These are phyloP conservation scores for Penicillium sumatraense DNA, from an alignment of 2,329 filamentous ascomycete genomes.

Conservation along the genomic window DNA sequence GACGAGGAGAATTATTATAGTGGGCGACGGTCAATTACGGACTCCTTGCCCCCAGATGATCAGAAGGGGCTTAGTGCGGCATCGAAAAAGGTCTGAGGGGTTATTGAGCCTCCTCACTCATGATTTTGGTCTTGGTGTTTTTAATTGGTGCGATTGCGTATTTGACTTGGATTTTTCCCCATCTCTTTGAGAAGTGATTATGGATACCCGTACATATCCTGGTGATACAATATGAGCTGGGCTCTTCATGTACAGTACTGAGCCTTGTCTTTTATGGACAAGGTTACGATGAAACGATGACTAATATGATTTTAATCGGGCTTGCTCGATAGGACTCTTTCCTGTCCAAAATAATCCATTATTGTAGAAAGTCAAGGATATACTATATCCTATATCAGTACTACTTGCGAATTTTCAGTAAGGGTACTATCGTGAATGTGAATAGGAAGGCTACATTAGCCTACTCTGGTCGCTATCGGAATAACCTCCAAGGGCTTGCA, in stretches of 20 bases:
- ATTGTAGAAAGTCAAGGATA: no score
- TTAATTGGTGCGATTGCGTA: background rate
- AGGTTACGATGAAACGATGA: constrained; percentile 16
- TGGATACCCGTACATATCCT: constrained; percentile 1
- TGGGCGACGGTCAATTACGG: constrained; percentile 14
- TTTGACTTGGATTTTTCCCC: constrained; percentile 5
- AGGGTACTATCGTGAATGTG: no score
- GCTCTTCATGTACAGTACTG: background rate
- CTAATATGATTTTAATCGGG: constrained; percentile 7
- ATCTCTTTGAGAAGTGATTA: background rate
- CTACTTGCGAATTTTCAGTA: no score
- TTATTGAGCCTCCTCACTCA: background rate
- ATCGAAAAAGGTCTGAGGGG: constrained; percentile 16
- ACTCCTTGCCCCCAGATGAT: constrained; percentile 19
- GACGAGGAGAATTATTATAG: constrained; percentile 26
- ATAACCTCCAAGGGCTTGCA: no score
- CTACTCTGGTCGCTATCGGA: no score
- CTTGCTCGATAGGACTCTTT: background rate
- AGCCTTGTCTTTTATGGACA: background rate
- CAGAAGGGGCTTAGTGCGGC: constrained; percentile 28
- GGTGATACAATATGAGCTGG: background rate
- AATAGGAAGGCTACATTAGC: no score
- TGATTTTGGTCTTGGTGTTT: background rate
- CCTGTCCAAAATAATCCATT: no score
- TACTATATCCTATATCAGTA: no score